Evolutionary conservation across 805 yeast genomes (phyloP), one percentile per base, ranked within the genome.

Genomic region (Kodamaea neixiangensis): DNA sequence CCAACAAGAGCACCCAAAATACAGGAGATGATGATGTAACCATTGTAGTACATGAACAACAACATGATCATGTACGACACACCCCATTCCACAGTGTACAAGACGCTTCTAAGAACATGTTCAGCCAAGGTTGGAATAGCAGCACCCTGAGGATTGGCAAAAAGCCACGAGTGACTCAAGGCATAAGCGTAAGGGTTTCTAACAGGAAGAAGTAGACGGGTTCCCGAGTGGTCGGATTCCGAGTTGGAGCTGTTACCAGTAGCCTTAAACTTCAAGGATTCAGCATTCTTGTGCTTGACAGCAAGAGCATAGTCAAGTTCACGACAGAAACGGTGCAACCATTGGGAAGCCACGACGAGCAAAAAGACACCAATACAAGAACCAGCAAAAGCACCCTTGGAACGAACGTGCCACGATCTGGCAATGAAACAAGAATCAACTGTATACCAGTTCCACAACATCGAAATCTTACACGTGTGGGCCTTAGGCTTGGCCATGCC

Each of bases 401-500:
- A 70, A 13, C 66, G 72, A 42, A 82, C 80, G 52, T 81, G 87
- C 91, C 91, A 85, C 25, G 84, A 68, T 42, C 64, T 70, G 6
- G 88, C 76, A 53, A 86, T 72, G 60, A 85, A 85, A 62, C 89
- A 86, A 4, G 85, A 69, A 56, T 85, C 84, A 22, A 84, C 73
- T 0, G 87, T 83, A 57, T 82, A 72, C 89, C 90, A 85, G 63
- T 85, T 86, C 89, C 90, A 86, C 53, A 82, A 65, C 90, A 85
- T 85, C 44, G 73, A 68, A 35, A 70, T 69, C 47, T 69, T 69
- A 55, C 73, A 69, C 18, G 55, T 22, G 43, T 53, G 53, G 5
- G 54, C 46, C 10, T 50, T 29, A 3, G 49, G 21, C 13, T 43
- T n/a, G 31, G 31, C 31, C 42, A 17, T 21, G 13, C 52, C 49